A percentile compares a stretch with the other conserved stretches of the same genome.
phyloP scores from a whole-genome alignment of 2,329 filamentous ascomycete species.

The Aspergillus sp. region DNA sequence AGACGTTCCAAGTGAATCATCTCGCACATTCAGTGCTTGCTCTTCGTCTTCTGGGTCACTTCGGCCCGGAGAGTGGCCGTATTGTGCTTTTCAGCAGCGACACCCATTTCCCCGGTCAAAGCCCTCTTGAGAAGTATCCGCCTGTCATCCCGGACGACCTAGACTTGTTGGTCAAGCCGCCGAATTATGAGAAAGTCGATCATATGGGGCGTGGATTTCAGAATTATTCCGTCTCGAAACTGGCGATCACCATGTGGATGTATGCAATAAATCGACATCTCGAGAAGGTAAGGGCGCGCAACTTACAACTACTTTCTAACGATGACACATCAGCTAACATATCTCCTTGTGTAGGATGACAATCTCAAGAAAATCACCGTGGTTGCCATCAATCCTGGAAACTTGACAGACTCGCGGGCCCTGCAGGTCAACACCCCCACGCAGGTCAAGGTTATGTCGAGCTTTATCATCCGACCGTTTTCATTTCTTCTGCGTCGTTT shows the following conservation, averaged over 20 bases:
- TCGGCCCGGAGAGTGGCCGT: background rate
- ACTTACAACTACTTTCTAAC: background rate
- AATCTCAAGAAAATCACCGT: background rate
- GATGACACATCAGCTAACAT: too few relatives aligned
- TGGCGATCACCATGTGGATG: slow-evolving; percentile 12
- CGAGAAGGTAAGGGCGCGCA: background rate
- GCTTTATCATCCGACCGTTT: background rate
- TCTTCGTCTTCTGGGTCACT: slow-evolving; percentile 2
- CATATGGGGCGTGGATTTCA: slow-evolving; percentile 2
- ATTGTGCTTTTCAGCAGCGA: background rate
- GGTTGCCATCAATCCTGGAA: background rate
- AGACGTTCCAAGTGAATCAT: slow-evolving; percentile 8
- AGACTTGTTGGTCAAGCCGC: slow-evolving; percentile 3
- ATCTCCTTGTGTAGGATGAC: background rate
- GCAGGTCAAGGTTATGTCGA: background rate
- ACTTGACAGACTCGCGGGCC: background rate
- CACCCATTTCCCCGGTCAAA: background rate
- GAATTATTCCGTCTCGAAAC: slow-evolving; percentile 7
- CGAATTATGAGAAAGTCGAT: background rate
- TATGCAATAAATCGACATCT: slow-evolving; percentile 9
- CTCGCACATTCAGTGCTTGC: slow-evolving; percentile 4
- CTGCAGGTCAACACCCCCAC: background rate
- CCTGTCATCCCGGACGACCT: slow-evolving; percentile 7
- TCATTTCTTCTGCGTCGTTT: background rate
- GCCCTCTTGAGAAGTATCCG: background rate